phyloP scores from a whole-genome alignment of 208 protist genomes.

The Leishmania tropica region DNA sequence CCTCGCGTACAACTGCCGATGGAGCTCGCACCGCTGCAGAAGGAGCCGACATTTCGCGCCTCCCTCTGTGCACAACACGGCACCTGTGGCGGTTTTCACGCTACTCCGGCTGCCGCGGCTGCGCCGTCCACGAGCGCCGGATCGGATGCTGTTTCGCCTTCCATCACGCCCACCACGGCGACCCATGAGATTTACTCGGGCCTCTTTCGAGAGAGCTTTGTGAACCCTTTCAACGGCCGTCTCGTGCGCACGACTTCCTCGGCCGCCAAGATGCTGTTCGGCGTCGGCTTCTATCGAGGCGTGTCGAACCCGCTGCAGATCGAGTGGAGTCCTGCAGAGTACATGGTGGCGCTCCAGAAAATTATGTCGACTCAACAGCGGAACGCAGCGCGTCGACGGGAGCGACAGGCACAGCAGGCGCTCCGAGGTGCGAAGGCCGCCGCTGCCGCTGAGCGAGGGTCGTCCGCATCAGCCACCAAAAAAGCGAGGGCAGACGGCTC shows the following conservation, averaged over 20 bases:
- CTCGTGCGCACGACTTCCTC: conserved; percentile 29
- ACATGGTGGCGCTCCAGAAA: conserved; percentile 28
- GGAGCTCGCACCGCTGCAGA: neutral
- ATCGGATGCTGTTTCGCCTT: neutral
- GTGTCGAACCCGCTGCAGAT: conserved; percentile 63
- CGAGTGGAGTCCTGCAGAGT: conserved; percentile 49
- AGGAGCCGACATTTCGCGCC: neutral
- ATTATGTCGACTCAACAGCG: conserved; percentile 8
- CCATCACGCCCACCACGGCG: neutral
- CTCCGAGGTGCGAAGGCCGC: neutral
- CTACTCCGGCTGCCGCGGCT: neutral
- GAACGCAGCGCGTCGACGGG: neutral
- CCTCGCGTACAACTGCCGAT: conserved; percentile 3
- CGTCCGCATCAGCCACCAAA: neutral
- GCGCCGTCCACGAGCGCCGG: neutral
- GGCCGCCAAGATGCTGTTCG: conserved; percentile 33
- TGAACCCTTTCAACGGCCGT: conserved; percentile 84
- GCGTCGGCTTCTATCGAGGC: conserved; percentile 62
- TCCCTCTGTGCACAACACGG: neutral
- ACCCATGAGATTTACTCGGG: conserved; percentile 2
- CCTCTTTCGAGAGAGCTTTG: conserved; percentile 24
- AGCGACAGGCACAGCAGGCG: neutral
- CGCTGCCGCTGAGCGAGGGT: neutral
- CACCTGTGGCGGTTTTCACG: neutral
- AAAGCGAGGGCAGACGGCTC: neutral